Evolutionary conservation across 1,284 basidiomycete genomes (phyloP).

Genomic region (Xanthoconium separans): DNA sequence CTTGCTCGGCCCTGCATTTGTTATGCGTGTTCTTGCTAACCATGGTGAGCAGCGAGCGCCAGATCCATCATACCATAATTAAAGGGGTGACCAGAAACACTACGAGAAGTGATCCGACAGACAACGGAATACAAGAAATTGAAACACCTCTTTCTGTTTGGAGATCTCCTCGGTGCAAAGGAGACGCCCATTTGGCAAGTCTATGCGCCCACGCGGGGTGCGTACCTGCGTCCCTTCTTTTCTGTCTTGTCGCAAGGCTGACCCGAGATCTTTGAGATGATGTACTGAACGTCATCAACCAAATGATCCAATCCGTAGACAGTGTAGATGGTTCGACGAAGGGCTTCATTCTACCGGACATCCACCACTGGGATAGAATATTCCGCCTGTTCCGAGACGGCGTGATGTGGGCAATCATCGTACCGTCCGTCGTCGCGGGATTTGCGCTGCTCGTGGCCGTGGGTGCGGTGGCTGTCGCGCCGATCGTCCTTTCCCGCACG

Average conservation of each 20-base stretch:
- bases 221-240: background rate
- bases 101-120: constrained; percentile 6
- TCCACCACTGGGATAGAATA: constrained; percentile 6
- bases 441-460: background rate
- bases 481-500: background rate
- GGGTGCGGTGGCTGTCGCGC: constrained; percentile 1
- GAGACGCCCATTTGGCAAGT: constrained; percentile 7
- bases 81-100: background rate
- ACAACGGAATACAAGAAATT: constrained; percentile 1
- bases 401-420: constrained; percentile 1
- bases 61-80: background rate
- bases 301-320: constrained; percentile 9
- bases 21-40: constrained; percentile 5
- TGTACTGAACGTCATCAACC: constrained; percentile 5
- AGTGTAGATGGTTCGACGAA: constrained; percentile 6
- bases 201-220: constrained; percentile 1
- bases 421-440: background rate
- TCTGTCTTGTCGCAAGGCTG: background rate
- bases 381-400: constrained; percentile 1
- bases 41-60: background rate
- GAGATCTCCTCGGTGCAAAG: constrained; percentile 2
- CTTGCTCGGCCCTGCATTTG: constrained; percentile 7
- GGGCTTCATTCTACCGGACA: constrained; percentile 6
- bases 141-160: constrained; percentile 8
- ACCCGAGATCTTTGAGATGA: background rate